Conservation (phyloP, 2,329 filamentous ascomycete genomes). For the Tolypocladium sp. region DNA sequence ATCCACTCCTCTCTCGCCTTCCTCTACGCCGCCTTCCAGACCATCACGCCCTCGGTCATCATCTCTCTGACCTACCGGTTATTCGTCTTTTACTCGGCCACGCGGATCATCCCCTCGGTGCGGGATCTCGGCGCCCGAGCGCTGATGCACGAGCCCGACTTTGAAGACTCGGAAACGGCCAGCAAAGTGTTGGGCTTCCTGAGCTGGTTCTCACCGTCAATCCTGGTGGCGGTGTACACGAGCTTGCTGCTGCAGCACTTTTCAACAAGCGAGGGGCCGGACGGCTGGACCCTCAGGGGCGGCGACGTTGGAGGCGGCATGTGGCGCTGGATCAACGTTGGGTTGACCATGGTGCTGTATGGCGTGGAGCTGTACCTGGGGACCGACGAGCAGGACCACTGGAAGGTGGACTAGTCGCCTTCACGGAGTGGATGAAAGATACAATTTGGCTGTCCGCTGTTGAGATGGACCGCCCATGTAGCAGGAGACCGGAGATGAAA, state of each 20-base stretch:
- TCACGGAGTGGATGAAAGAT: neutral
- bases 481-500: neutral
- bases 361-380: slow-evolving; percentile 84
- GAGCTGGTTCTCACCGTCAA: slow-evolving; percentile 90
- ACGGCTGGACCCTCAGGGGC: slow-evolving; percentile 77
- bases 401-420: slow-evolving; percentile 73
- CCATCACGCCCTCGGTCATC: slow-evolving; percentile 90
- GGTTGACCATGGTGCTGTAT: slow-evolving; percentile 81
- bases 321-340: slow-evolving; percentile 91
- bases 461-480: neutral
- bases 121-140: slow-evolving; percentile 77
- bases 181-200: slow-evolving; percentile 73
- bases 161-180: slow-evolving; percentile 79
- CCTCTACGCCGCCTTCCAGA: slow-evolving; percentile 84
- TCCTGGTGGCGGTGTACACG: slow-evolving; percentile 92
- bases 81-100: slow-evolving; percentile 91
- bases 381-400: slow-evolving; percentile 80
- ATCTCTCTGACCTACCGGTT: slow-evolving; percentile 91
- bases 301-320: slow-evolving; percentile 73
- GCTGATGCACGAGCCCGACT: slow-evolving; percentile 72
- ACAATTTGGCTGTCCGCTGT: neutral
- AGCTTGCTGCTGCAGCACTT: slow-evolving; percentile 95
- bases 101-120: slow-evolving; percentile 89
- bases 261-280: slow-evolving; percentile 60
- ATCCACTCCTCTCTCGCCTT: slow-evolving; percentile 79